Percentiles rank a stretch among this genome's conserved stretches.
phyloP scores from a whole-genome alignment of 331 rosid genomes.

The Pyrus hybrid region DNA sequence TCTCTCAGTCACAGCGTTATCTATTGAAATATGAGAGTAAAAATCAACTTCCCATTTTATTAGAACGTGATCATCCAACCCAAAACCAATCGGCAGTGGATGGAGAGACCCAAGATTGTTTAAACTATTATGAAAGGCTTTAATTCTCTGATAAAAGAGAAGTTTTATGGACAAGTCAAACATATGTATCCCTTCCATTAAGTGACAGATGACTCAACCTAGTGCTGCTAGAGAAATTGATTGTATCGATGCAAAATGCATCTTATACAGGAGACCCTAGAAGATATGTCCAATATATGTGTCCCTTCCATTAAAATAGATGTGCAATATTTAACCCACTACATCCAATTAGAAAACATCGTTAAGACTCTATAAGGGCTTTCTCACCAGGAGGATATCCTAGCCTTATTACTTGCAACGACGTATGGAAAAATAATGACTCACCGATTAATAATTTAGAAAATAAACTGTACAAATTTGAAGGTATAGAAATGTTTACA shows the following conservation, averaged over 20 bases:
- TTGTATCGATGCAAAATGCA: background rate
- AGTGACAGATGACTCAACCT: background rate
- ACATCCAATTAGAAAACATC: no score
- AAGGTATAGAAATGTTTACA: background rate
- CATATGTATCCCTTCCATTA: background rate
- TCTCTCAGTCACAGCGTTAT: conserved; percentile 31
- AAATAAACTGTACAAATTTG: background rate
- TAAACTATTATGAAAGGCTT: no score
- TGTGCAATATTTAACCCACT: no score
- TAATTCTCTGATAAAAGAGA: background rate
- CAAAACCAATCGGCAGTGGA: no score
- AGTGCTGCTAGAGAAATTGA: background rate
- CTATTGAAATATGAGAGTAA: conserved; percentile 4
- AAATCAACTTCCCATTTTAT: background rate
- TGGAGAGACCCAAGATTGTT: no score
- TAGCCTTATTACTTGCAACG: background rate
- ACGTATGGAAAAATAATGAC: background rate
- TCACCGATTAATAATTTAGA: background rate
- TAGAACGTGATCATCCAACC: no score
- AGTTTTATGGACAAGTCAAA: background rate
- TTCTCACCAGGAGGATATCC: background rate
- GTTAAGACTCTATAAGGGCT: no score
- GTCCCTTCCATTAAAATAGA: no score
- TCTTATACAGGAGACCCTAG: background rate
- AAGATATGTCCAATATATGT: background rate